phyloP scores from a whole-genome alignment of 140 eudicot species.

The Stevia rebaudiana region DNA sequence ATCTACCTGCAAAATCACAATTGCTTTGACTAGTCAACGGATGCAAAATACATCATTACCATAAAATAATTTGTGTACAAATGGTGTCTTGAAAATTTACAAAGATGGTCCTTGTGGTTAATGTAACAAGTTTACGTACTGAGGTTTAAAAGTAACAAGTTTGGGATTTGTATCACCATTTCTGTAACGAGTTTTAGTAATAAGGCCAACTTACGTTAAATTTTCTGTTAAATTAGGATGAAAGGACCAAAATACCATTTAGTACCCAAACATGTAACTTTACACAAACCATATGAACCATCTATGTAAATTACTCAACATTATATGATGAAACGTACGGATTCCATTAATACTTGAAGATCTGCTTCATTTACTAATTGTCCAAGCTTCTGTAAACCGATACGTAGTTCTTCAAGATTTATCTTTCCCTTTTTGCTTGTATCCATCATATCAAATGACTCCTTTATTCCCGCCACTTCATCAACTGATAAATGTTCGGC shows the following conservation, averaged over 20 bases:
- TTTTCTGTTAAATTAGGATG: too few relatives aligned
- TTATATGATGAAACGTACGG: slow-evolving; percentile 34
- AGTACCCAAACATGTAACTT: too few relatives aligned
- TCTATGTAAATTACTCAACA: neutral
- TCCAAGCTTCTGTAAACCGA: slow-evolving; percentile 66
- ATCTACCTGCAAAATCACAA: slow-evolving; percentile 48
- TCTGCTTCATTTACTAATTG: slow-evolving; percentile 62
- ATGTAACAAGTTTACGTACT: too few relatives aligned
- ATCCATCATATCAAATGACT: slow-evolving; percentile 70
- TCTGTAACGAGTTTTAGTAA: too few relatives aligned
- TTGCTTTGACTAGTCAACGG: neutral
- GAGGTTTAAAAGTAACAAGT: too few relatives aligned
- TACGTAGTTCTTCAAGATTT: slow-evolving; percentile 54
- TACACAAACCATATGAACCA: too few relatives aligned
- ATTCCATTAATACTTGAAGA: slow-evolving; percentile 57
- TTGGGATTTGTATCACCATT: too few relatives aligned
- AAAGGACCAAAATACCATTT: too few relatives aligned
- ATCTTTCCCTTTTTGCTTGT: slow-evolving; percentile 55
- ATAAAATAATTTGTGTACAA: too few relatives aligned
- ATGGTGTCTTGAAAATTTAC: too few relatives aligned
- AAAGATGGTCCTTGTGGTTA: too few relatives aligned
- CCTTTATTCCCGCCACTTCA: slow-evolving; percentile 74
- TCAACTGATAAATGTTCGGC: slow-evolving; percentile 71
- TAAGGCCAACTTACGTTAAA: too few relatives aligned
- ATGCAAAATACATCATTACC: neutral